A percentile compares a stretch with the other conserved stretches of the same genome.
Evolutionary conservation across 768 basidiomycete genomes (phyloP).

Genomic region (Panus rudis): DNA sequence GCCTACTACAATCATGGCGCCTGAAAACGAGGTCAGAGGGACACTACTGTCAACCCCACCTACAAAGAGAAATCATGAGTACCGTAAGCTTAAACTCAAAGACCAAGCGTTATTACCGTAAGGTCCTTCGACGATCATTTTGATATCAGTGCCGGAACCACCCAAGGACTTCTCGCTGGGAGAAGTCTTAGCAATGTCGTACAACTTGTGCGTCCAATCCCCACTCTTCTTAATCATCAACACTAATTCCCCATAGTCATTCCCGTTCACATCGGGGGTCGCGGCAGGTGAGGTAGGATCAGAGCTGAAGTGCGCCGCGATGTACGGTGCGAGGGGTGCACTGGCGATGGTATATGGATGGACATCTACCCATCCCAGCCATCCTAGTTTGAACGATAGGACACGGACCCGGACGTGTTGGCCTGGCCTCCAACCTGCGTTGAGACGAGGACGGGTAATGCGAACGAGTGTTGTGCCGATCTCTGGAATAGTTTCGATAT

Average conservation of each 20-base stretch:
- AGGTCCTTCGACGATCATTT: conserved; percentile 47
- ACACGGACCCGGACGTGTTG: conserved; percentile 53
- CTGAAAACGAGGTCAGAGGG: conserved; percentile 41
- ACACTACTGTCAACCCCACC: conserved; percentile 40
- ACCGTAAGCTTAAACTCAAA: conserved; percentile 1
- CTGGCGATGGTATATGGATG: conserved; percentile 49
- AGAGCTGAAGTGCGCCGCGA: conserved; percentile 27
- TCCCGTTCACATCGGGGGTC: no score
- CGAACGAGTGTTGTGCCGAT: conserved; percentile 44
- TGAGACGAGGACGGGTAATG: conserved; percentile 39
- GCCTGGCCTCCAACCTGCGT: conserved; percentile 52
- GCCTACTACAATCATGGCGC: conserved; percentile 49
- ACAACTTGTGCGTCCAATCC: conserved; percentile 54
- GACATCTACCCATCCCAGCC: conserved; percentile 34
- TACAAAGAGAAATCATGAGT: conserved; percentile 14
- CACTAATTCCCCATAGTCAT: conserved; percentile 38
- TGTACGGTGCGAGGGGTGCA: not conserved
- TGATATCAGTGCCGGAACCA: conserved; percentile 22
- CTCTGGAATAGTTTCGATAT: conserved; percentile 37
- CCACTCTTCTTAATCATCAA: conserved; percentile 63
- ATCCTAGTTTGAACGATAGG: conserved; percentile 32
- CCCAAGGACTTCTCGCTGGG: no score
- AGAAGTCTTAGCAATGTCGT: conserved; percentile 32
- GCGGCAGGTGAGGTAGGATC: no score
- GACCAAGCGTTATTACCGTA: conserved; percentile 30